Evolutionary conservation across 2,329 filamentous ascomycete species (phyloP).

Genomic region (Trichoderma afroharzianum): DNA sequence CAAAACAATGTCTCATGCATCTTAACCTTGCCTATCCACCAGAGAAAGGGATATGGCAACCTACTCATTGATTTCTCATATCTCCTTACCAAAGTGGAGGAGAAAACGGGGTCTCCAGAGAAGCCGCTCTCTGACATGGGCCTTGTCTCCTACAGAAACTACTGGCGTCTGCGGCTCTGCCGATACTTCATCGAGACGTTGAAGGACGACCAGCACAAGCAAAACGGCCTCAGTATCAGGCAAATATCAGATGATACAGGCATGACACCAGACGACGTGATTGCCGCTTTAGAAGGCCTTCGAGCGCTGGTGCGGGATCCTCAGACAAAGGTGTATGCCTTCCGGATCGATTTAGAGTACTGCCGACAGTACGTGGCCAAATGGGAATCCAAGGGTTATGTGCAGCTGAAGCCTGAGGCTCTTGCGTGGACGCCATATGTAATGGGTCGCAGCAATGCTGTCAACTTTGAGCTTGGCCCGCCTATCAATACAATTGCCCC

Average conservation of each 20-base stretch:
- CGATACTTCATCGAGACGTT: slow-evolving; percentile 66
- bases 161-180: slow-evolving; percentile 89
- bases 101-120: slow-evolving; percentile 92
- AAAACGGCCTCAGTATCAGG: slow-evolving; percentile 55
- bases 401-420: slow-evolving; percentile 73
- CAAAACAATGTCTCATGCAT: slow-evolving; percentile 99
- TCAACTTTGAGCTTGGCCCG: slow-evolving; percentile 78
- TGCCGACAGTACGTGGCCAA: slow-evolving; percentile 84
- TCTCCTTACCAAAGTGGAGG: slow-evolving; percentile 85
- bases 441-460: slow-evolving; percentile 82
- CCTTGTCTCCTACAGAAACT: slow-evolving; percentile 92
- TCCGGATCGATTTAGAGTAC: slow-evolving; percentile 80
- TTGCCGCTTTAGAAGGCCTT: slow-evolving; percentile 86
- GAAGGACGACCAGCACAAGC: slow-evolving; percentile 30
- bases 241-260: slow-evolving; percentile 84
- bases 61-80: slow-evolving; percentile 98
- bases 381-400: slow-evolving; percentile 85
- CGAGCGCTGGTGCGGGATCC: slow-evolving; percentile 88
- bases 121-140: slow-evolving; percentile 98
- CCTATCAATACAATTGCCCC: slow-evolving; percentile 82
- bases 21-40: slow-evolving; percentile 90
- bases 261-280: slow-evolving; percentile 93
- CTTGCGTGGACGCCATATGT: slow-evolving; percentile 96
- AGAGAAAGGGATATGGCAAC: slow-evolving; percentile 94
- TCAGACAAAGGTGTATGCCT: slow-evolving; percentile 80